Evolutionary conservation across 108 stramenopile genomes (phyloP).

Genomic region (Cyclostephanos tholiformis): DNA sequence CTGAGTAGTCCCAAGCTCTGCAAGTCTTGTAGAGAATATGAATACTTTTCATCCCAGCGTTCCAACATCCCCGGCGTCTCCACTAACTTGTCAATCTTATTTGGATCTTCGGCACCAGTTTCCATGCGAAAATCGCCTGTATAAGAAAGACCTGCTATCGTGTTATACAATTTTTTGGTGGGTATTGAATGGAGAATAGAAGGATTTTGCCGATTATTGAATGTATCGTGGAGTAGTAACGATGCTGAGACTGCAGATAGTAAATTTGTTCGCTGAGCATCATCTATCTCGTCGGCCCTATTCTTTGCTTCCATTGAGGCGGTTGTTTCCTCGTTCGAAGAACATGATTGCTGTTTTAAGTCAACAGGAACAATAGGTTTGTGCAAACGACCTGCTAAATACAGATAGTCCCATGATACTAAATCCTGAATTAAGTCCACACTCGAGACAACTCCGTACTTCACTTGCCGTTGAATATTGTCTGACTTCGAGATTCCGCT

Average conservation of each 20-base stretch:
- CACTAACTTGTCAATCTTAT: slow-evolving; percentile 76
- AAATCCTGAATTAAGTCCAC: slow-evolving; percentile 68
- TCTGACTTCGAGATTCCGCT: background rate
- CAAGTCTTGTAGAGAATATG: slow-evolving; percentile 32
- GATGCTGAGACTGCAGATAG: slow-evolving; percentile 68
- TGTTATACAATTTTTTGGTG: slow-evolving; percentile 37
- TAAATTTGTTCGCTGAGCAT: slow-evolving; percentile 63
- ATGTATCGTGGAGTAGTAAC: slow-evolving; percentile 48
- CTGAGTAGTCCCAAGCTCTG: slow-evolving; percentile 50
- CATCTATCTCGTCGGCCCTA: slow-evolving; percentile 36
- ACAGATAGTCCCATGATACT: slow-evolving; percentile 70
- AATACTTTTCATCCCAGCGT: slow-evolving; percentile 71
- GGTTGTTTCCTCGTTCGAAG: background rate
- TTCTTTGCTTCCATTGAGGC: slow-evolving; percentile 5
- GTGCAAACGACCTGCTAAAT: slow-evolving; percentile 83
- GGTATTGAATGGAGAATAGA: slow-evolving; percentile 10
- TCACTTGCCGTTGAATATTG: slow-evolving; percentile 44
- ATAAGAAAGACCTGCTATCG: slow-evolving; percentile 80
- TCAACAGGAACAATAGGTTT: slow-evolving; percentile 71
- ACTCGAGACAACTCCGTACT: slow-evolving; percentile 79
- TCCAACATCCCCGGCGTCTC: slow-evolving; percentile 69
- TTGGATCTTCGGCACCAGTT: slow-evolving; percentile 83
- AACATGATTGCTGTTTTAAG: background rate
- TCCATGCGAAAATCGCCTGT: slow-evolving; percentile 83
- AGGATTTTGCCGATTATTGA: slow-evolving; percentile 19